Base-by-base conservation (phyloP, 2,329 filamentous ascomycete species). In the Fusarium sp. region DNA sequence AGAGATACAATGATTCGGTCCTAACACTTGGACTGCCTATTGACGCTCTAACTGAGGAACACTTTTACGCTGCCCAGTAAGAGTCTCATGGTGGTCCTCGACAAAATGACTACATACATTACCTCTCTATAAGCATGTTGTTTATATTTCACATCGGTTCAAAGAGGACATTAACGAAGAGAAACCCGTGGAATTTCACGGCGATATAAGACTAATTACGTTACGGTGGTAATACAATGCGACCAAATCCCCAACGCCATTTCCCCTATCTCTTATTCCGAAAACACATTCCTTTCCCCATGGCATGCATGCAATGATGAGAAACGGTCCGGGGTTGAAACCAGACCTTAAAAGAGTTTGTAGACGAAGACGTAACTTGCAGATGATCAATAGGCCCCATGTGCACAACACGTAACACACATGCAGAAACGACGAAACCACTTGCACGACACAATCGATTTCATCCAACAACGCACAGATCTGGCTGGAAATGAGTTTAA, bases 361-460 rank as follows among this genome's bases (percentile, higher is more conserved):
- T 49, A 50, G 67, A 61, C 42, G 48, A 55, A 63, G 54, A 46
- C 30, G 43, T 30, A 41, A 48, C 43, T 50, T 43, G 67, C 43
- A 48, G 44, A 56, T 34, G 21, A 26, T 58, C 45, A 62, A 39
- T 45, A 62, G n/a, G 25, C 30, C 42, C 28, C 26, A 34, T 30
- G 21, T n/a, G 43, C 52, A 55, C 31, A 62, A 45, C 54, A 50
- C 53, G 64, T 54, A 60, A 55, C 62, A 68, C 45, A 70, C 58
- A 64, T 70, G 64, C 67, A 70, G 67, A 70, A 70, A 70, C 39
- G 51, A 59, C 43, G 58, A 70, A 45, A 67, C 67, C 67, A 70
- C 52, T 70, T 70, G 67, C 67, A 70, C 68, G 58, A 68, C 54
- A 70, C 58, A 50, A 43, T 70, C 55, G 62, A 60, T 52, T 67